Percentiles rank a stretch among this genome's conserved stretches.
Evolutionary conservation across 257 asterid species (phyloP).

Genomic region (Solanum phureja): DNA sequence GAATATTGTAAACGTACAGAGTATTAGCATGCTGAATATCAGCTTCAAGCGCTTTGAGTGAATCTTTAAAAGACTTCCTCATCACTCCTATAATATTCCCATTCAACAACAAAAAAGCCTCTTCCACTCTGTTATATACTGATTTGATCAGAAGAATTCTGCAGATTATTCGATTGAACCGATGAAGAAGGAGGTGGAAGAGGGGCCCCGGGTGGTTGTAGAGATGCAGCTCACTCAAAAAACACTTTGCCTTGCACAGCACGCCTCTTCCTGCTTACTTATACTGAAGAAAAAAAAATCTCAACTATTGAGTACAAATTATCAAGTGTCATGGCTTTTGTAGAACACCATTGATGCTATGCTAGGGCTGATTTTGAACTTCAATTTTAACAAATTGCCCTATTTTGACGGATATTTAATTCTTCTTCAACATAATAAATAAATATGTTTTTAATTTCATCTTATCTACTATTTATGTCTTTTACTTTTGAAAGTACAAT

Average conservation of each 20-base stretch:
- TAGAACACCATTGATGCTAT: not conserved
- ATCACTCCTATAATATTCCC: constrained; percentile 37
- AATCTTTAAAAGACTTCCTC: constrained; percentile 85
- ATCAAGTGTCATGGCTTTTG: not conserved
- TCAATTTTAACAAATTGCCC: too few relatives aligned
- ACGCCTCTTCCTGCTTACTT: constrained; percentile 31
- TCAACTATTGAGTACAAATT: not conserved
- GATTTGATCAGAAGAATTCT: not conserved
- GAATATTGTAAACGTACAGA: constrained; percentile 26
- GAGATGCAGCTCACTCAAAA: not conserved
- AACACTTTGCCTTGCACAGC: constrained; percentile 38
- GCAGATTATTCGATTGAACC: not conserved
- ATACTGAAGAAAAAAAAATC: not conserved
- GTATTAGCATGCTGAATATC: constrained; percentile 93
- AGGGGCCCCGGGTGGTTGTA: not conserved
- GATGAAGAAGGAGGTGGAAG: not conserved
- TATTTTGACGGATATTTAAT: too few relatives aligned
- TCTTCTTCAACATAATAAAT: too few relatives aligned
- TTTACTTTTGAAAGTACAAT: too few relatives aligned
- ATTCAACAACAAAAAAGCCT: constrained; percentile 12
- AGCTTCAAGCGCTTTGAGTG: constrained; percentile 90
- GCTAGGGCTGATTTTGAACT: too few relatives aligned
- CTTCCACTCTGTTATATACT: not conserved
- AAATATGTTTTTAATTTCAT: too few relatives aligned
- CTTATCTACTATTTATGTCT: too few relatives aligned